Evolutionary conservation across 2,329 filamentous ascomycete species (phyloP), one percentile per base, ranked within the genome.

Genomic region (Phaeomoniella chlamydospora): DNA sequence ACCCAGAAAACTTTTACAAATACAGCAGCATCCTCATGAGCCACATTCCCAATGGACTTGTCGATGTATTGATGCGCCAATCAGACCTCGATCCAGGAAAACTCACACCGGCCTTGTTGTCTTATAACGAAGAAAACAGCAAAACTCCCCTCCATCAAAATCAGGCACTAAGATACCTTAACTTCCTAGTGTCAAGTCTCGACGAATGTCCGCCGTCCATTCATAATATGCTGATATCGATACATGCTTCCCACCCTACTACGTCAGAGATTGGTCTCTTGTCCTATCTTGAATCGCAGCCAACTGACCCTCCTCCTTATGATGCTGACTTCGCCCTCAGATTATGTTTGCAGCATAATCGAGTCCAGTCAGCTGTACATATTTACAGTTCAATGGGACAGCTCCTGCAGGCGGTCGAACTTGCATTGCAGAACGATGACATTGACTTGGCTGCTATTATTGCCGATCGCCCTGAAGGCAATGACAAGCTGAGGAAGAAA

Each of bases 341-440:
- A 10, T 71, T 96, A 10, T 98, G 90, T 59, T 96, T 98, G 45
- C 82, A 94, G 49, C 78, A 98, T 58, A 78, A 87, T 46, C 80
- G 90, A 31, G 87, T 94, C 1, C 77, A 94, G 43, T 92, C 85
- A 11, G 94, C 87, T 51, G 88, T 96, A 4, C 87, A 96, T 56
- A 94, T 98, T 43, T 98, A 96, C 64, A 93, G 82, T 38, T 82
- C 79, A 41, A 98, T 98, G 88, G 80, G 80, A 1, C 86, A 96
- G 55, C 94, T 93, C 52, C 72, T 84, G 13, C 84, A 92, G 56
- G 88, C 88, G 1, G 90, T 98, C 3, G 84, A 94, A 50, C 72
- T 98, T 3, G 90, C 90, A 1, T 68, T 98, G 19, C 82, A 87
- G 33, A 84, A 96, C 54, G 72, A 86, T 47, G 80, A 94, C 51